Percentiles rank a stretch among this genome's conserved stretches.
Conservation (phyloP, 2,329 filamentous ascomycete genomes). For the Tolypocladium endophyticum region DNA sequence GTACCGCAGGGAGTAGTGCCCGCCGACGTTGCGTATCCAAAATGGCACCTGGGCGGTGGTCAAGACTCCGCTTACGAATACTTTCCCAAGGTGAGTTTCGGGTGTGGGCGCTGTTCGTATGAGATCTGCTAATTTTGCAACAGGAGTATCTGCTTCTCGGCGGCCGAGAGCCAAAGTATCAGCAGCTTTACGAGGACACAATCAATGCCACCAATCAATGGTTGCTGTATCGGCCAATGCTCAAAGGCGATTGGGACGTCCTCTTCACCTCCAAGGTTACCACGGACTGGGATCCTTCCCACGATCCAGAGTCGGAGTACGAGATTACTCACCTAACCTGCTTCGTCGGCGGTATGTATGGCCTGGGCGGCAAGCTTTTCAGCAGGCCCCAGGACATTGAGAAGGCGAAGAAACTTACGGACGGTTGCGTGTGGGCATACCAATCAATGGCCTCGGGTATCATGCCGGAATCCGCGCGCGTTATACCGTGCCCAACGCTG, state of each 20-base stretch:
- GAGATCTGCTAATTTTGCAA: conserved; percentile 13
- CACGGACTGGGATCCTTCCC: conserved; percentile 30
- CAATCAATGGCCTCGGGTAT: conserved; percentile 47
- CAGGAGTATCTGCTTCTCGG: conserved; percentile 64
- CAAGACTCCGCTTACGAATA: conserved; percentile 66
- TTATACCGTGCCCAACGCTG: conserved; percentile 34
- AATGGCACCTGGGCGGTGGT: conserved; percentile 51
- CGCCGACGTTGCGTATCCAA: conserved; percentile 31
- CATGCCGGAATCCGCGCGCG: conserved; percentile 47
- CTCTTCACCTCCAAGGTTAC: conserved; percentile 59
- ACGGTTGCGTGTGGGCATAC: conserved; percentile 63
- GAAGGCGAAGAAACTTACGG: conserved; percentile 50
- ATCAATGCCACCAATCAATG: conserved; percentile 60
- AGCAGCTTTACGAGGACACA: conserved; percentile 58
- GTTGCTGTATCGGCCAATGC: conserved; percentile 70
- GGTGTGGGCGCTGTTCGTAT: conserved; percentile 7
- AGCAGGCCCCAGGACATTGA: conserved; percentile 48
- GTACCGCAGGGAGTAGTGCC: conserved; percentile 47
- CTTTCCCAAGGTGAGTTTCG: conserved; percentile 43
- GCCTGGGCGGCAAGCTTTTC: conserved; percentile 53
- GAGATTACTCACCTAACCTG: conserved; percentile 55
- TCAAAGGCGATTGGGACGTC: conserved; percentile 56
- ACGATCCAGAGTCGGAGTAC: conserved; percentile 38
- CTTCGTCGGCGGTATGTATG: conserved; percentile 63
- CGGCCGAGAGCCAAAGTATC: conserved; percentile 62